A percentile compares a stretch with the other conserved stretches of the same genome.
These are phyloP conservation scores for Backusella mclennaniae DNA, from an alignment of 192 early-diverging fungal species.

Conservation along the genomic window DNA sequence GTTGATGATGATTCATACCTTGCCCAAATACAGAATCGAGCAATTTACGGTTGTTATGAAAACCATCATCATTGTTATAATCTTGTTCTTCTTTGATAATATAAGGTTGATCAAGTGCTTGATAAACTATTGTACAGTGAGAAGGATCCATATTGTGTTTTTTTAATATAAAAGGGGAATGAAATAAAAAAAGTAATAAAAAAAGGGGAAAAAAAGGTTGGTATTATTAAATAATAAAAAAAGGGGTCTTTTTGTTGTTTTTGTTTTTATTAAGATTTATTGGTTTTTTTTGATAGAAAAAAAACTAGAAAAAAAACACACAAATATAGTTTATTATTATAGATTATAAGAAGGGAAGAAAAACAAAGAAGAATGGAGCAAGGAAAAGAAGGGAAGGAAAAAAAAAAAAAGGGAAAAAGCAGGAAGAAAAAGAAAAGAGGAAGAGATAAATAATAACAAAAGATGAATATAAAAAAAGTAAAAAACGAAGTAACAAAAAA, in stretches of 20 bases:
- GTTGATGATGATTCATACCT: not conserved
- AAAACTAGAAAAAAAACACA: not conserved
- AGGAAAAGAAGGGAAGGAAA: not conserved
- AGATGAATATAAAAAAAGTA: constrained; percentile 7
- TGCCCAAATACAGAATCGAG: constrained; percentile 16
- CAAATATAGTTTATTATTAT: not conserved
- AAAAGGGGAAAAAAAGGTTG: not conserved
- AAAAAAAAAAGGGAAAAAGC: not conserved
- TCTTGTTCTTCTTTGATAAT: constrained; percentile 4
- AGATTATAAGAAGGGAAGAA: not conserved
- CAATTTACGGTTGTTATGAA: not conserved
- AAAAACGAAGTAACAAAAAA: not conserved
- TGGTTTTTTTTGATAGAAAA: not conserved
- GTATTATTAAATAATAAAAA: not conserved
- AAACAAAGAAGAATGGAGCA: not conserved
- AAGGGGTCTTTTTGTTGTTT: not conserved
- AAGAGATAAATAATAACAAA: not conserved
- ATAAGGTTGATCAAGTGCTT: not conserved
- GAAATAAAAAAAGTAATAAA: not conserved
- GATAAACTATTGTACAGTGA: constrained; percentile 13
- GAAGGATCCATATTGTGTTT: constrained; percentile 14
- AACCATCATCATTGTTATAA: not conserved
- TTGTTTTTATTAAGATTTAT: not conserved
- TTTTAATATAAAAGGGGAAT: not conserved
- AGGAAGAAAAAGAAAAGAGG: constrained; percentile 4